phyloP scores from a whole-genome alignment of 495 filamentous ascomycete genomes.

The Penicillium riverlandense region DNA sequence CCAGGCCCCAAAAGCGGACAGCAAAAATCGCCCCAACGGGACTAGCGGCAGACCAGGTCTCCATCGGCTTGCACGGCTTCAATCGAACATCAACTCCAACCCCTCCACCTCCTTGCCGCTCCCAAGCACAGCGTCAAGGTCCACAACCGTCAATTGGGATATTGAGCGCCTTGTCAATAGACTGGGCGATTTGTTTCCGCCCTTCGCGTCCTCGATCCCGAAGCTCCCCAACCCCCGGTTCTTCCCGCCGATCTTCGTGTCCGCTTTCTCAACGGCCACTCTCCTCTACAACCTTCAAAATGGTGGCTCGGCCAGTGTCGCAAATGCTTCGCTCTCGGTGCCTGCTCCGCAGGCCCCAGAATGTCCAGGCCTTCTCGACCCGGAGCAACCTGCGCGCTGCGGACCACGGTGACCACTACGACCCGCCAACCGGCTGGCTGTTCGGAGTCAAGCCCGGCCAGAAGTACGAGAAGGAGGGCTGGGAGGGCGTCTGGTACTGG shows the following conservation, averaged over 20 bases:
- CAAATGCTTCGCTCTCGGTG: slow-evolving; percentile 36
- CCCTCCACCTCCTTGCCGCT: slow-evolving; percentile 20
- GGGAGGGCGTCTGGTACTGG: slow-evolving; percentile 84
- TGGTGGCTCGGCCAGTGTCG: slow-evolving; percentile 36
- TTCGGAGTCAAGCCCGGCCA: slow-evolving; percentile 86
- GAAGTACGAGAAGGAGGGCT: slow-evolving; percentile 92
- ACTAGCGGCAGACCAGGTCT: slow-evolving; percentile 29
- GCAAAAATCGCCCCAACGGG: slow-evolving; percentile 20
- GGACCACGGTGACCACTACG: slow-evolving; percentile 72
- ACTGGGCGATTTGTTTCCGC: slow-evolving; percentile 9
- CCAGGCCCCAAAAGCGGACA: slow-evolving; percentile 26
- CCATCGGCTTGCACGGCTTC: slow-evolving; percentile 41
- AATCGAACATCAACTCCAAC: slow-evolving; percentile 31
- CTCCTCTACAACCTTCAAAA: slow-evolving; percentile 1
- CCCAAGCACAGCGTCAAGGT: slow-evolving; percentile 12
- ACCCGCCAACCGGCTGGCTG: slow-evolving; percentile 85
- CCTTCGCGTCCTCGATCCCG: slow-evolving; percentile 3
- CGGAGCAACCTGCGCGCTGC: slow-evolving; percentile 34
- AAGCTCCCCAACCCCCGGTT: slow-evolving; percentile 3
- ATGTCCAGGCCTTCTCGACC: slow-evolving; percentile 36
- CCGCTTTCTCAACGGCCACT: slow-evolving; percentile 16
- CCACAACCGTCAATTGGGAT: slow-evolving; percentile 14
- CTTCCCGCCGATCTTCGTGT: slow-evolving; percentile 1
- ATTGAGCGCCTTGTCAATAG: slow-evolving; percentile 5
- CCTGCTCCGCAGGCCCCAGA: slow-evolving; percentile 31